Evolutionary conservation across 129 eudicot species (phyloP), one percentile per base, ranked within the genome.

Genomic region (Kitagawia praeruptora): DNA sequence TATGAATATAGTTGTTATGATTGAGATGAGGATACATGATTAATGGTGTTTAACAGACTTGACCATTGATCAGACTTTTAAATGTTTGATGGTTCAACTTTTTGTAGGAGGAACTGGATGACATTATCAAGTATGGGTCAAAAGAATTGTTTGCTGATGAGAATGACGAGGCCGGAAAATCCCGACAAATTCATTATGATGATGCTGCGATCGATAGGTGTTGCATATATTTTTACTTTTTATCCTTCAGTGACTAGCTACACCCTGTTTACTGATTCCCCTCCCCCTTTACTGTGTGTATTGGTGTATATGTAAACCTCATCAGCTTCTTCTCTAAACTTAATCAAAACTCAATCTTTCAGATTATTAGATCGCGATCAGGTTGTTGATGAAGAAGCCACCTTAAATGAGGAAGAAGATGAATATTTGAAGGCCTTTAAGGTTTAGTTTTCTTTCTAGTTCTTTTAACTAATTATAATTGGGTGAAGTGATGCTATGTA

Each of bases 151-250:
- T 95, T 92, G 96, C 89, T 69, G 98, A 95, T 85, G 98, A 95
- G 56, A 95, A 89, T 72, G 97, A 95, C 18, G 98, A 95, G 77
- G 91, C 87, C 6, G 91, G 85, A 85, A 95, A 95, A 87, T 91
- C 98, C 77, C 91, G 98, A 70, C 98, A 95, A 81, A 92, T 95
- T 81, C 98, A 90, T 87, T 95, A 95, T 81, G 98, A 95, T 80
- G 98, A 89, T 90, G 86, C 96, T 63, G 97, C 98, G 64, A 92
- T 95, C 25, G 97, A 92, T 64, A 86, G 98, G 98, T 94, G 63
- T 73, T 48, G 51, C 82, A 8, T 70, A 8, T 70, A 1, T 61
- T 9, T 37, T 48, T 61, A 10, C 6, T 34, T 75, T n/a, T 46
- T 75, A 23, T 66, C 11, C 54, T 10, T 38, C 23, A 4, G 3